These are phyloP conservation scores for Datisca glomerata DNA, from an alignment of 306 rosid species.

Conservation along the genomic window DNA sequence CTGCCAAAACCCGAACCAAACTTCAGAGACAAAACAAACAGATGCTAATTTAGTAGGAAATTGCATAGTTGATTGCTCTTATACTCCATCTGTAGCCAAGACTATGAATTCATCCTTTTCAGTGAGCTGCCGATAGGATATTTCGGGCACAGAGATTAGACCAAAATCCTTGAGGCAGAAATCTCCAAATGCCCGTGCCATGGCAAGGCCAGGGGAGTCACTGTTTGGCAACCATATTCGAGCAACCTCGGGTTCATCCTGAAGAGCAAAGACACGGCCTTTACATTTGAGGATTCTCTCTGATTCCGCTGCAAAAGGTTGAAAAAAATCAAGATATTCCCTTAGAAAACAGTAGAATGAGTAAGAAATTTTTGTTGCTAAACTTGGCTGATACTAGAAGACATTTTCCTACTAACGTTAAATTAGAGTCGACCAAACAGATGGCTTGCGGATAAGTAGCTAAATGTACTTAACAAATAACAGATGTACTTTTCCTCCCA, in stretches of 20 bases:
- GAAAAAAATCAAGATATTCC: constrained; percentile 3
- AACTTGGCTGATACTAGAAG: too few species aligned
- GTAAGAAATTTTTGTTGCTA: not conserved
- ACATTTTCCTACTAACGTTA: too few species aligned
- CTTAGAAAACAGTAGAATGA: not conserved
- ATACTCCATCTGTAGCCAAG: constrained; percentile 96
- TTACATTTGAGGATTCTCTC: constrained; percentile 79
- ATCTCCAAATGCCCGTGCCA: constrained; percentile 99
- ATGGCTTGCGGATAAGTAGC: too few species aligned
- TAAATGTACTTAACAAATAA: too few species aligned
- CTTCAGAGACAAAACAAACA: constrained; percentile 7
- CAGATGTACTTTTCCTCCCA: too few species aligned
- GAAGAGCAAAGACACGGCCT: constrained; percentile 97
- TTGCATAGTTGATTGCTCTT: constrained; percentile 9
- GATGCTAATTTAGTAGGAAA: not conserved
- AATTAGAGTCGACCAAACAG: too few species aligned
- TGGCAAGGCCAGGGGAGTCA: constrained; percentile 97
- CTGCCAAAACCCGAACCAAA: constrained; percentile 21
- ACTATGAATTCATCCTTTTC: constrained; percentile 80
- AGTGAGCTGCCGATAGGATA: constrained; percentile 50
- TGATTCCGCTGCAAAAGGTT: constrained; percentile 65
- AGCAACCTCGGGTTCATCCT: constrained; percentile 91
- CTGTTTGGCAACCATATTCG: constrained; percentile 94
- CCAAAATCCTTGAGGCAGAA: constrained; percentile 98
- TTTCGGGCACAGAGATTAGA: constrained; percentile 85